phyloP scores from a whole-genome alignment of 2,329 filamentous ascomycete species.

The Pleoardoris graminearum region DNA sequence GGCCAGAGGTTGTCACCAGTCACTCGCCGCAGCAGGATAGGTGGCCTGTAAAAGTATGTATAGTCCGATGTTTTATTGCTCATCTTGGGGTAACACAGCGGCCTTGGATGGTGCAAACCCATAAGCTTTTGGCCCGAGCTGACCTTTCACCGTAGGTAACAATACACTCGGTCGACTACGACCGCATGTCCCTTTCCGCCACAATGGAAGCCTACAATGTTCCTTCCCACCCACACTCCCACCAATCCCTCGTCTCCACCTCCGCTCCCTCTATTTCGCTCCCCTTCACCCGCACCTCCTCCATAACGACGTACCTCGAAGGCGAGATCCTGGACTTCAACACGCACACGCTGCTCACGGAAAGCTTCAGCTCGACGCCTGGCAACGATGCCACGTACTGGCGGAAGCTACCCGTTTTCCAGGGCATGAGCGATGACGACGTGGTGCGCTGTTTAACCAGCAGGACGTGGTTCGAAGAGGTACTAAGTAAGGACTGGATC shows the following conservation, averaged over 20 bases:
- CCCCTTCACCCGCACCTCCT: conserved; percentile 43
- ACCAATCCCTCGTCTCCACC: conserved; percentile 30
- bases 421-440: conserved; percentile 44
- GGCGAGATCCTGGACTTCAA: conserved; percentile 68
- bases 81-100: not conserved
- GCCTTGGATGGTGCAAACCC: not conserved
- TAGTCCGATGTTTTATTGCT: not conserved
- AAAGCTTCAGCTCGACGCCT: conserved; percentile 51
- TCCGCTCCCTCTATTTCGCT: conserved; percentile 11
- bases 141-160: conserved; percentile 51
- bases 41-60: conserved; percentile 62
- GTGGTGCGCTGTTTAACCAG: conserved; percentile 51
- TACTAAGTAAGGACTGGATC: conserved; percentile 54
- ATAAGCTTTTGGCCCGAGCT: not conserved
- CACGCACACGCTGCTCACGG: conserved; percentile 56
- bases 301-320: conserved; percentile 68
- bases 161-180: conserved; percentile 64
- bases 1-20: conserved; percentile 23
- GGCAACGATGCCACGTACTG: conserved; percentile 54
- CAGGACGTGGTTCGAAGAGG: conserved; percentile 35
- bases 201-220: conserved; percentile 74
- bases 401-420: conserved; percentile 53
- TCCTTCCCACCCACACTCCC: conserved; percentile 51
- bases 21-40: conserved; percentile 54
- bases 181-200: conserved; percentile 64